Evolutionary conservation across 768 basidiomycete genomes (phyloP), one percentile per base, ranked within the genome.

Genomic region (Amanita pallidorosea): DNA sequence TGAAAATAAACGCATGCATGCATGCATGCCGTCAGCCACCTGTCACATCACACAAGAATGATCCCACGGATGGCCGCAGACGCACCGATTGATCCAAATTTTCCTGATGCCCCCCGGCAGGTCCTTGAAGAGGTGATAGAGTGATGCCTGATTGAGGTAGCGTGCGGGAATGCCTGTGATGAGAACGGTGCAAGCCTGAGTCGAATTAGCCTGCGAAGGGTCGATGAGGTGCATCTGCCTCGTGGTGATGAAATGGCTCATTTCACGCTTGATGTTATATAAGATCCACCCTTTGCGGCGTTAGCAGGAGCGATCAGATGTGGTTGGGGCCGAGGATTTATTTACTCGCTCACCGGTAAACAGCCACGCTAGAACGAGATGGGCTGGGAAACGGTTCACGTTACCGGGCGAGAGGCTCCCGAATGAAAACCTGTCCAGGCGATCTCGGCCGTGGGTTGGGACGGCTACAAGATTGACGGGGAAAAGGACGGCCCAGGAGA

Each of bases 81-180:
- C 75, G 37, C 52, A 83, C 82, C 88, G 76, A 64, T 93, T 95
- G 35, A 98, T 74, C 93, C 95, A 99, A 34, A 99, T 81, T 56
- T 81, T 79, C 61, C 82, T 83, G 7, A 94, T 86, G 13, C 94
- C 94, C 8, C 94, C 94, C 0, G 96, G 95, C 2, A 97, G 74
- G 51, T 79, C 76, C n/a, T 77, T 75, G 65, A 89, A 95, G 9
- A 95, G 66, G 45, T 77, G 71, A 38, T 63, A 67, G 25, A 96
- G 72, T 3, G 80, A 81, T 6, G 71, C 65, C 56, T 85, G 83
- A 35, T 82, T 81, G 48, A 97, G 77, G 60, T 83, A 92, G 44
- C 79, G 76, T 29, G 72, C 68, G 5, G 93, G 92, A 5, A 98
- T 84, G 38, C 93, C 93, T 4, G 91, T 93, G 54, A 98, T 74